Base-by-base conservation (phyloP, 805 yeast species). In the Soucietia sequanensis region DNA sequence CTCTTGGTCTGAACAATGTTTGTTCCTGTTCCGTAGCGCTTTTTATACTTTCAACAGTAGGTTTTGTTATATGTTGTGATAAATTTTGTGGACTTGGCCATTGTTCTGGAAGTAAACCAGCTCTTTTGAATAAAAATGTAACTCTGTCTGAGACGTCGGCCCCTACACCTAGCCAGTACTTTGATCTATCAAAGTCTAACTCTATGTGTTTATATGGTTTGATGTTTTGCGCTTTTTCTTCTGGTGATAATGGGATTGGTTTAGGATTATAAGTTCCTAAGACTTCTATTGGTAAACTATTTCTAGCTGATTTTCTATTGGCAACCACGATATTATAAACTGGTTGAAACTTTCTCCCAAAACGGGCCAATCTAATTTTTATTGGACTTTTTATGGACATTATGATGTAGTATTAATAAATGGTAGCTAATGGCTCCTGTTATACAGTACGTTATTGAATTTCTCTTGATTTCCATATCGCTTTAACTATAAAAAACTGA, bases 111-210 rank as follows among this genome's bases (percentile, higher is more conserved):
- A 78, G 75, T 37, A 77, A 75, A 40, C 96, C 89, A 29, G 85
- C 88, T 58, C 81, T 87, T 54, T 79, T 81, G 56, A 93, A 76
- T 34, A 93, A 65, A 45, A 78, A 78, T 2, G 79, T 74, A 9
- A 91, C 95, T 3, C 93, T 69, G 28, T 84, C 89, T 16, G 91
- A 80, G 5, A 96, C 95, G 56, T 86, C 95, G 1, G 98, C 98
- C 9, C 99, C 99, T 13, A 88, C 95, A 50, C 96, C 95, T 23
- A 93, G 67, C 99, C 99, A 93, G 62, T 93, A 93, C 59, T 88
- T 88, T 4, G 96, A 79, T 50, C 96, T 78, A 44, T 80, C 79
- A 55, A 93, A 89, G 56, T 93, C 98, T 23, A 93, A 66, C 46
- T 81, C 75, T 26, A 91, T 76, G 47, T 89, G 89, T 58, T 93